phyloP scores from a whole-genome alignment of 306 rosid genomes.

The Vigna reflexopilosa region DNA sequence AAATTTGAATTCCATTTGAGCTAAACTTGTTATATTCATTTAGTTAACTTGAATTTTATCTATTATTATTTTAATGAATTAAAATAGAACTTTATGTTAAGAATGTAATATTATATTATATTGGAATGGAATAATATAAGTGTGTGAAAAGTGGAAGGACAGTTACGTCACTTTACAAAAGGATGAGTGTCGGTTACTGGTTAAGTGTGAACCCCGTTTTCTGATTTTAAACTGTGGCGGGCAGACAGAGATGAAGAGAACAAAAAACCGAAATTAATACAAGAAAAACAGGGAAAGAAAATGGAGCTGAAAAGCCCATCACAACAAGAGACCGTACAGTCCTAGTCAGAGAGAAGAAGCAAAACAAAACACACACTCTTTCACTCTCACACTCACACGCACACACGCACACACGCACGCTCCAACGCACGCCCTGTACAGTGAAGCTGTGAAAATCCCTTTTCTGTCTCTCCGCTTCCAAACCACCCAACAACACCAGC shows the following conservation, averaged over 20 bases:
- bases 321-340: slow-evolving; percentile 54
- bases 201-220: background rate
- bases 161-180: background rate
- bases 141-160: background rate
- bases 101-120: no score
- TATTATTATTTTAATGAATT: no score
- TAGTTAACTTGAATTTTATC: no score
- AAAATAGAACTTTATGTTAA: no score
- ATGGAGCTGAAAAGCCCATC: slow-evolving; percentile 38
- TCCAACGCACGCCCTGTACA: slow-evolving; percentile 32
- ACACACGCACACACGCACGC: background rate
- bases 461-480: slow-evolving; percentile 40
- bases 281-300: background rate
- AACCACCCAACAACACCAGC: slow-evolving; percentile 45
- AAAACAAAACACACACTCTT: background rate
- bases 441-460: slow-evolving; percentile 41
- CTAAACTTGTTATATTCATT: no score
- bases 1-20: no score
- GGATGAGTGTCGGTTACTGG: slow-evolving; percentile 52
- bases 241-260: slow-evolving; percentile 33
- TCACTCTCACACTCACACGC: background rate
- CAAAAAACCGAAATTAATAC: background rate
- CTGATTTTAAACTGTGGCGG: slow-evolving; percentile 44
- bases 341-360: slow-evolving; percentile 15
- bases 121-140: no score